Evolutionary conservation across 371 early-diverging fungal species (phyloP).

Genomic region (Mortierella sp.): DNA sequence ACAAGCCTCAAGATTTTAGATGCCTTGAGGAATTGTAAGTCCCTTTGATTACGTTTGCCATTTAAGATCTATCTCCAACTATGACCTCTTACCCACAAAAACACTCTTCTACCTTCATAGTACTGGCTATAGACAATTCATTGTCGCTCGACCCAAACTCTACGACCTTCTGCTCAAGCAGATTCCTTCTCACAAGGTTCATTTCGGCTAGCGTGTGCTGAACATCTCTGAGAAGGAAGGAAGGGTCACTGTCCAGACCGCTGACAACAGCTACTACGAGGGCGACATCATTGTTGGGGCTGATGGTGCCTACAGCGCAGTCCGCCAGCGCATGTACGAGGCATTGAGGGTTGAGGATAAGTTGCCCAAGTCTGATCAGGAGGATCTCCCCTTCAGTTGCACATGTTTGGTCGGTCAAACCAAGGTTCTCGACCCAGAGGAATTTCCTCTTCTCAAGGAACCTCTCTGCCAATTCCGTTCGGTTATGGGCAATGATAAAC

Average conservation of each 20-base stretch:
- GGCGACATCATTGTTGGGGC: constrained; percentile 24
- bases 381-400: constrained; percentile 13
- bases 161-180: constrained; percentile 12
- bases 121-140: background rate
- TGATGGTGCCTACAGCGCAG: constrained; percentile 20
- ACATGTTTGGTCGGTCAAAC: constrained; percentile 21
- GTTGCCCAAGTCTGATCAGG: constrained; percentile 1
- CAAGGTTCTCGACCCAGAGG: background rate
- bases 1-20: background rate
- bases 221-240: constrained; percentile 3
- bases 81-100: too few relatives aligned
- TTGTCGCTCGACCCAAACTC: constrained; percentile 18
- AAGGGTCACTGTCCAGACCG: background rate
- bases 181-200: constrained; percentile 13
- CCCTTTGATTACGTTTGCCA: background rate
- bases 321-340: constrained; percentile 16
- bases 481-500: constrained; percentile 10
- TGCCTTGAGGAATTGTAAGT: background rate
- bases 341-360: background rate
- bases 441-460: constrained; percentile 3
- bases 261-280: background rate
- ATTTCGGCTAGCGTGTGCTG: constrained; percentile 9
- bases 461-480: background rate
- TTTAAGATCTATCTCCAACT: too few relatives aligned
- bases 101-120: background rate